Evolutionary conservation across 352 stramenopile species (phyloP), one percentile per base, ranked within the genome.

Genomic region (Pythium chondricola): DNA sequence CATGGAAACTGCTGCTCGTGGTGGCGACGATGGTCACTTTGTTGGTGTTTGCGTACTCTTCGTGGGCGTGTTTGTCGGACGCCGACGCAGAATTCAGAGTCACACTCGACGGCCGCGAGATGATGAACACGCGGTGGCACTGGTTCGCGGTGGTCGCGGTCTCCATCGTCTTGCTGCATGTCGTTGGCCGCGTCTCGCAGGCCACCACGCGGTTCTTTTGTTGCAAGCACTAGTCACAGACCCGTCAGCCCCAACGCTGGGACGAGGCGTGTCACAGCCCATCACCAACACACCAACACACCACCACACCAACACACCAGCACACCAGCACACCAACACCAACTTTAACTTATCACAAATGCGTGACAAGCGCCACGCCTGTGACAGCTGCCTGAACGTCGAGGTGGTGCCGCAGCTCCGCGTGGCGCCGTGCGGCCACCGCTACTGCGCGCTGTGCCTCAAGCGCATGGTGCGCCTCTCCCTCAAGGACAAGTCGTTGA

Each of bases 381-480:
- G 77, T 52, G 59, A 61, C 24, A 73, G 70, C 43, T 88, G 77
- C 43, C 40, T 52, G 9, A 52, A 45, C 13, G 42, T 59, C 18
- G 56, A 69, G 31, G 6, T 18, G 6, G 57, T 51, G 22, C 2
- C 32, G 17, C 32, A 55, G 9, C 42, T 84, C 7, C 59, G 49
- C 9, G 56, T 61, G 16, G 74, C 71, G 20, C 58, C 72, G 1
- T 91, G 79, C 56, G 72, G 74, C 9, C 79, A 91, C 50, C 50
- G 50, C 14, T 91, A 80, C 48, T 91, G 79, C 55, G 20, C 41
- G 8, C 26, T 48, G 24, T 90, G 79, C 43, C 49, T 90, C 48
- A 40, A 67, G 8, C 60, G 74, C 37, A 87, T 91, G 76, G 71
- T 63, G 16, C 64, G 63, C 13, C 43, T 88, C 22, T 60, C 79